Percentiles rank a stretch among this genome's conserved stretches.
Evolutionary conservation across 352 stramenopile genomes (phyloP).

Genomic region (Phytophthora chlamydospora): DNA sequence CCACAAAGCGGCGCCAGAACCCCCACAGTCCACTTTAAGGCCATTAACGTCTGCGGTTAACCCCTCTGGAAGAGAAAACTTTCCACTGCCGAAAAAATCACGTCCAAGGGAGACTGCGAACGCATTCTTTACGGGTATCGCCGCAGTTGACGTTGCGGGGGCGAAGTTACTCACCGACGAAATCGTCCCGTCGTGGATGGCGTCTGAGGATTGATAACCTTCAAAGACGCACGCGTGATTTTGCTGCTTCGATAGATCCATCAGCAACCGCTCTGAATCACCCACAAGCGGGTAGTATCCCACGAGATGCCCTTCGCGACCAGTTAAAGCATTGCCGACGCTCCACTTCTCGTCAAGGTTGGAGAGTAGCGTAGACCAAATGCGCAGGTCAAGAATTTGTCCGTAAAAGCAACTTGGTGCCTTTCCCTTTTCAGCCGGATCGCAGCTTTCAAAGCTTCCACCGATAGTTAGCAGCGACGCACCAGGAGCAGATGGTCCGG

Average conservation of each 20-base stretch:
- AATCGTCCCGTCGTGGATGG: slow-evolving; percentile 25
- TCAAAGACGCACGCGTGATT: slow-evolving; percentile 77
- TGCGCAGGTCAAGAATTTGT: slow-evolving; percentile 67
- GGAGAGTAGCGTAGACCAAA: slow-evolving; percentile 59
- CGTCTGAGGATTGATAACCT: slow-evolving; percentile 39
- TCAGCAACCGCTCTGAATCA: slow-evolving; percentile 59
- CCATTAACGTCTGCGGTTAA: slow-evolving; percentile 16
- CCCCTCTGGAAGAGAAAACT: slow-evolving; percentile 44
- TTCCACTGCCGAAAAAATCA: slow-evolving; percentile 51
- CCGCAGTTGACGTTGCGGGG: slow-evolving; percentile 28
- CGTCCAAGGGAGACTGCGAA: slow-evolving; percentile 45
- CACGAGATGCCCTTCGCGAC: slow-evolving; percentile 52
- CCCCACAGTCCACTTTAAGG: slow-evolving; percentile 34
- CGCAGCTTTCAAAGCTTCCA: slow-evolving; percentile 48
- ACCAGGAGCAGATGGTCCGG: slow-evolving; percentile 29
- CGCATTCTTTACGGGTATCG: slow-evolving; percentile 49
- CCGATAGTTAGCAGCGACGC: slow-evolving; percentile 55
- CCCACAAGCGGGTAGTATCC: slow-evolving; percentile 83
- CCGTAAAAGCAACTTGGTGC: slow-evolving; percentile 59
- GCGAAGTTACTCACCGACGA: slow-evolving; percentile 36
- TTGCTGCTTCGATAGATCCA: slow-evolving; percentile 72
- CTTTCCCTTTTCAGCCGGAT: slow-evolving; percentile 26
- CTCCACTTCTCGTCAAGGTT: slow-evolving; percentile 40
- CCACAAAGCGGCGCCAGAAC: slow-evolving; percentile 59
- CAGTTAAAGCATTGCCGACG: slow-evolving; percentile 40